Evolutionary conservation across 768 basidiomycete genomes (phyloP).

Genomic region (Rhodotorula paludigena): DNA sequence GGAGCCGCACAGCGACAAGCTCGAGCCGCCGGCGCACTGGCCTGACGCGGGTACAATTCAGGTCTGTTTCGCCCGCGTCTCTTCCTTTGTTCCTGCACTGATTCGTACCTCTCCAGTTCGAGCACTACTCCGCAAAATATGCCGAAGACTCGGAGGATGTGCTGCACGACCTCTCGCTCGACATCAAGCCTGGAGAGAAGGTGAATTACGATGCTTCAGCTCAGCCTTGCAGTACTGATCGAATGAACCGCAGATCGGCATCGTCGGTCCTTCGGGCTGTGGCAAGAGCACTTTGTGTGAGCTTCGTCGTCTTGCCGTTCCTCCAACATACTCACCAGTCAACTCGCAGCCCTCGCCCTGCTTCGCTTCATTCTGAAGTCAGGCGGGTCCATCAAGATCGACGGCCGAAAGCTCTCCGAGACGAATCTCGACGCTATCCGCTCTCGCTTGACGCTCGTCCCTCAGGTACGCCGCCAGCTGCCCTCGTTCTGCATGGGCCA

Average conservation of each 20-base stretch:
- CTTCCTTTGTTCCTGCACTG: neutral
- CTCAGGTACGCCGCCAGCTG: constrained; percentile 35
- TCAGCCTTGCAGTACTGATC: neutral
- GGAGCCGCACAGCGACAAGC: constrained; percentile 33
- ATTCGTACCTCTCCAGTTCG: constrained; percentile 5
- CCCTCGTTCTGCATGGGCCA: neutral
- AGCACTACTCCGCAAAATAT: constrained; percentile 44
- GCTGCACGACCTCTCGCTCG: constrained; percentile 47
- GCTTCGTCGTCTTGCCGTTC: neutral
- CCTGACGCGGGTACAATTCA: constrained; percentile 22
- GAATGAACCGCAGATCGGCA: constrained; percentile 46
- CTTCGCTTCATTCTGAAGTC: constrained; percentile 50
- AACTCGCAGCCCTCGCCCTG: constrained; percentile 45
- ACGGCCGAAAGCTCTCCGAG: constrained; percentile 48
- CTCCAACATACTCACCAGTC: neutral
- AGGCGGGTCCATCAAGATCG: constrained; percentile 45
- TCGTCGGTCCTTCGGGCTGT: constrained; percentile 49
- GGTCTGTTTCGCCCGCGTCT: neutral
- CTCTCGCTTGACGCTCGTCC: constrained; percentile 53
- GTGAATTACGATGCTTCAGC: neutral
- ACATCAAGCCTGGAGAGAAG: constrained; percentile 47
- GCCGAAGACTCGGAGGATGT: constrained; percentile 46
- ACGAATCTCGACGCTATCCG: constrained; percentile 57
- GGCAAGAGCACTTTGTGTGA: constrained; percentile 45
- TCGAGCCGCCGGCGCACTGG: constrained; percentile 50